Conservation (phyloP, 129 eudicot species). For the Arctium lappa region DNA sequence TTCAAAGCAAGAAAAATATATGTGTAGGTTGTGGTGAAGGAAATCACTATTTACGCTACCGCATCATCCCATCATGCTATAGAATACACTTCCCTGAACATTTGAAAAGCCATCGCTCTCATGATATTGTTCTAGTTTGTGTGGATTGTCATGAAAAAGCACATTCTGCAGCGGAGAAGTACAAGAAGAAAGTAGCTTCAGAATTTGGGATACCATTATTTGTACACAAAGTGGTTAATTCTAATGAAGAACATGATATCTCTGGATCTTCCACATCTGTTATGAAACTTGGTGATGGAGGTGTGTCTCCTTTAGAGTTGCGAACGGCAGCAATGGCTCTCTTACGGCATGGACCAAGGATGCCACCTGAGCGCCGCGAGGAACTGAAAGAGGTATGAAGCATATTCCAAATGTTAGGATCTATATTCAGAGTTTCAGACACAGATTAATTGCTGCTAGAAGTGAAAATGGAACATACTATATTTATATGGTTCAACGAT, state of each 20-base stretch:
- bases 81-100: conserved; percentile 97
- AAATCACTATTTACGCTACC: conserved; percentile 83
- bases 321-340: conserved; percentile 96
- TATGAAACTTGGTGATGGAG: conserved; percentile 46
- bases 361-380: conserved; percentile 82
- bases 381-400: conserved; percentile 69
- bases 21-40: conserved; percentile 99
- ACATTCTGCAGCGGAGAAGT: conserved; percentile 90
- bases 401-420: not conserved
- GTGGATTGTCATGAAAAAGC: conserved; percentile 99
- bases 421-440: not conserved
- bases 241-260: conserved; percentile 35
- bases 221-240: conserved; percentile 65
- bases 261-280: conserved; percentile 32
- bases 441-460: not conserved
- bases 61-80: conserved; percentile 94
- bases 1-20: conserved; percentile 88
- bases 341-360: conserved; percentile 79
- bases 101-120: conserved; percentile 96
- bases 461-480: not conserved
- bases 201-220: conserved; percentile 84
- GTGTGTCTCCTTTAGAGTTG: conserved; percentile 89
- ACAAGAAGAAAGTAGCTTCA: conserved; percentile 65
- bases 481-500: not conserved
- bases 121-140: conserved; percentile 94